Evolutionary conservation across 1,139 yeast species (phyloP).

Genomic region (Candida glucosophila): DNA sequence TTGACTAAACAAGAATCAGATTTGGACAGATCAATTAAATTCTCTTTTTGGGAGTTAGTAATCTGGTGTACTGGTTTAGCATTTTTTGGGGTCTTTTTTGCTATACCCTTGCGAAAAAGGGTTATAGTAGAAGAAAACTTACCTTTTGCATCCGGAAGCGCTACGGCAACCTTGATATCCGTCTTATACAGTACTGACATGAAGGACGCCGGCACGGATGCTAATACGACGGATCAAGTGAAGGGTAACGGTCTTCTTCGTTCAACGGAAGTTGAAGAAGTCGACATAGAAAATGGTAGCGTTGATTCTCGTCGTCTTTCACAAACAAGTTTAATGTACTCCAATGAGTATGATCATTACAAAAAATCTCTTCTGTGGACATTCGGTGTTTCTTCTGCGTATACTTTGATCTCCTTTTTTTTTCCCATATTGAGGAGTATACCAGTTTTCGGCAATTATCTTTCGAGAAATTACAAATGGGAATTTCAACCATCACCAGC

Average conservation of each 20-base stretch:
- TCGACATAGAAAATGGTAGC: not conserved
- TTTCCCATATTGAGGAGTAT: constrained; percentile 58
- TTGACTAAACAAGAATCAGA: constrained; percentile 76
- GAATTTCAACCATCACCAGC: constrained; percentile 95
- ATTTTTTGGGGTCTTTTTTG: constrained; percentile 91
- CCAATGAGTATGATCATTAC: not conserved
- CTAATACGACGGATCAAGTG: constrained; percentile 1
- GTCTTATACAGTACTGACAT: constrained; percentile 70
- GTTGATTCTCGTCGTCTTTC: not conserved
- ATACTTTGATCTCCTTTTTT: constrained; percentile 66
- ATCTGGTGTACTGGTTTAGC: constrained; percentile 85
- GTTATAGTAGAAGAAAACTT: constrained; percentile 78
- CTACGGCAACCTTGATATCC: constrained; percentile 87
- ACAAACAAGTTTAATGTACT: constrained; percentile 1
- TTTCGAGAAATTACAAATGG: constrained; percentile 73
- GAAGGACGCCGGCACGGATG: constrained; percentile 26
- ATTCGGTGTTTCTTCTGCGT: constrained; percentile 60
- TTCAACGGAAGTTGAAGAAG: not conserved
- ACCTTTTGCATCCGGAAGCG: constrained; percentile 92
- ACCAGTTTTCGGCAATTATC: constrained; percentile 64
- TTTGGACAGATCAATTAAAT: constrained; percentile 28
- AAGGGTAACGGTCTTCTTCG: too few relatives aligned
- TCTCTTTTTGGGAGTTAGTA: constrained; percentile 44
- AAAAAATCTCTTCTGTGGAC: constrained; percentile 28
- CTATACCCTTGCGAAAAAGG: constrained; percentile 78